Evolutionary conservation across 179 eudicot species (phyloP).

Genomic region (Sideroxylon spinosum): DNA sequence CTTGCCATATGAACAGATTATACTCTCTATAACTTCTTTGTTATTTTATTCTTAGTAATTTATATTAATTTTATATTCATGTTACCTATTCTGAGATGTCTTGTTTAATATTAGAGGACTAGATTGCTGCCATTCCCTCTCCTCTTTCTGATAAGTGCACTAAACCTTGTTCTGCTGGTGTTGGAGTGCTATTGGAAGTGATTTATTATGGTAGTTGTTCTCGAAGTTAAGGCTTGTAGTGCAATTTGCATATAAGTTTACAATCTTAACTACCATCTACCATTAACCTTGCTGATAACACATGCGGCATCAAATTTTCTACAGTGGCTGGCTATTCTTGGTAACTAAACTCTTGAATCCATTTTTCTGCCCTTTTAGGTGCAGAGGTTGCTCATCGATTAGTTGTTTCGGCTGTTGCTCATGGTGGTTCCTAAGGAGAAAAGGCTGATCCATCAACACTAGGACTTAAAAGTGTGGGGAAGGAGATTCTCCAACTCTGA

Average conservation of each 20-base stretch:
- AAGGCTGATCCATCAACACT: constrained; percentile 74
- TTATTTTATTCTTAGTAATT: no score
- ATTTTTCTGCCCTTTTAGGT: constrained; percentile 79
- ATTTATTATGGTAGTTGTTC: no score
- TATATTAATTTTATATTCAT: no score
- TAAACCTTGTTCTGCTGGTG: no score
- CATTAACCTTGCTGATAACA: constrained; percentile 11
- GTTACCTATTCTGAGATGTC: no score
- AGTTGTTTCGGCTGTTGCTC: constrained; percentile 88
- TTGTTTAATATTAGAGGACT: no score
- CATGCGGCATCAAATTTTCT: constrained; percentile 14
- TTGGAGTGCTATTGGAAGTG: no score
- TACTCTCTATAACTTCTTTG: no score
- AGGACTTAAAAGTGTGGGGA: constrained; percentile 90
- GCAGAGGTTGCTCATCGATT: constrained; percentile 85
- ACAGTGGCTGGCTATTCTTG: constrained; percentile 96
- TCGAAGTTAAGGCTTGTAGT: no score
- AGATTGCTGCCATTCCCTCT: no score
- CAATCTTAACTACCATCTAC: background rate
- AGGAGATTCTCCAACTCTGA: constrained; percentile 88
- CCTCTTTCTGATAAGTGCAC: no score
- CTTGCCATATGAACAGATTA: no score
- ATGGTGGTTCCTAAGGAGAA: constrained; percentile 98
- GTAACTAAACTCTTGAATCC: constrained; percentile 97
- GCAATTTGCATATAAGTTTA: background rate